phyloP scores from a whole-genome alignment of 805 yeast genomes.

The Cyberlindnera bimundalis region DNA sequence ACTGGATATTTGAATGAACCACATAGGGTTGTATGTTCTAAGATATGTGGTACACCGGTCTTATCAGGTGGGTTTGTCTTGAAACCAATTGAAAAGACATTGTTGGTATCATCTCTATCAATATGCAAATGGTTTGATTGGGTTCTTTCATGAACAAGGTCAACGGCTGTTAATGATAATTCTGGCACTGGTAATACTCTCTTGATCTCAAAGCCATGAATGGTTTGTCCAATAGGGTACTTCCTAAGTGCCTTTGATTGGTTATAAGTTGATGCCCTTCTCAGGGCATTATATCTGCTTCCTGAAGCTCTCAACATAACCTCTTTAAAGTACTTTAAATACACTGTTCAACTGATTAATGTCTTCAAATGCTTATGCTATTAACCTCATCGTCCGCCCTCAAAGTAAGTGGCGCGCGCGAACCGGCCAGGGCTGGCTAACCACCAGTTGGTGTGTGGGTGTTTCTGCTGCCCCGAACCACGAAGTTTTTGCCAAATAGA shows the following conservation, averaged over 20 bases:
- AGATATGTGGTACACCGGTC: slow-evolving; percentile 95
- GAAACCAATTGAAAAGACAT: slow-evolving; percentile 85
- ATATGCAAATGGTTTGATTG: slow-evolving; percentile 84
- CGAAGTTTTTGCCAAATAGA: slow-evolving; percentile 6
- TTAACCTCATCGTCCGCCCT: too few relatives aligned
- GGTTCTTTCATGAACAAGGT: slow-evolving; percentile 59
- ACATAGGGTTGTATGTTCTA: slow-evolving; percentile 94
- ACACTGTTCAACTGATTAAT: neutral
- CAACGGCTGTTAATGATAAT: slow-evolving; percentile 75
- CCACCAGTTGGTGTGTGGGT: slow-evolving; percentile 3
- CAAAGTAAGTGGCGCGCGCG: too few relatives aligned
- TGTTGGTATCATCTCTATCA: slow-evolving; percentile 77
- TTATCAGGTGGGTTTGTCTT: slow-evolving; percentile 92
- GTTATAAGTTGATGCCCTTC: slow-evolving; percentile 28
- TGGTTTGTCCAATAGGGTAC: slow-evolving; percentile 59
- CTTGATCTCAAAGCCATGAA: slow-evolving; percentile 66
- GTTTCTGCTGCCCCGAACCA: slow-evolving; percentile 2
- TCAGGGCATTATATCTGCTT: slow-evolving; percentile 3
- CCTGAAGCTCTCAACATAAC: slow-evolving; percentile 2
- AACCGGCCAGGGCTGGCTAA: too few relatives aligned
- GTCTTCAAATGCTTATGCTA: too few relatives aligned
- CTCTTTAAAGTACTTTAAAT: neutral
- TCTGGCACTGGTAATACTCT: slow-evolving; percentile 74
- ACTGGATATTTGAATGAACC: slow-evolving; percentile 92
- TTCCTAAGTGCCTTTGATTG: slow-evolving; percentile 38